These are phyloP conservation scores for Penicillium bovifimosum DNA, from an alignment of 495 filamentous ascomycete genomes.

Conservation along the genomic window DNA sequence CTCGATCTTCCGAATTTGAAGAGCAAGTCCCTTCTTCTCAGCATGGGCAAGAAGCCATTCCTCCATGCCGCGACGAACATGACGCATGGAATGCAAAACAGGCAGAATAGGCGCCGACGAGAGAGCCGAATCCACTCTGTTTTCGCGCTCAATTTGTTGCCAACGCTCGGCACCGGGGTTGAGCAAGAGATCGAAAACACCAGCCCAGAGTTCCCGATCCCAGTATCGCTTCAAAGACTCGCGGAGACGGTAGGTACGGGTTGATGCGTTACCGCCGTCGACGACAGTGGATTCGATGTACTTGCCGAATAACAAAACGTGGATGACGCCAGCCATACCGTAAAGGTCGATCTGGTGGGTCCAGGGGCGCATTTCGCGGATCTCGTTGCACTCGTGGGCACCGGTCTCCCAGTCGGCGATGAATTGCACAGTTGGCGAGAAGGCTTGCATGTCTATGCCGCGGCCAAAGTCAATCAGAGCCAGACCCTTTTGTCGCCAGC, in stretches of 20 bases:
- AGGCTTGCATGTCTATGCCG: conserved; percentile 86
- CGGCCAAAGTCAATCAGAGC: conserved; percentile 92
- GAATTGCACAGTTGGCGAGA: conserved; percentile 73
- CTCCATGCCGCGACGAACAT: conserved; percentile 75
- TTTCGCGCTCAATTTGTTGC: conserved; percentile 54
- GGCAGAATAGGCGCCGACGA: conserved; percentile 47
- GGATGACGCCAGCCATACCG: conserved; percentile 79
- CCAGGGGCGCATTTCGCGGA: conserved; percentile 88
- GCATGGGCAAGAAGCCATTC: conserved; percentile 71
- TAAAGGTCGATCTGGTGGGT: conserved; percentile 95
- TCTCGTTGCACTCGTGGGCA: conserved; percentile 84
- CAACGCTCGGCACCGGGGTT: conserved; percentile 59
- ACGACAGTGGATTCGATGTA: conserved; percentile 78
- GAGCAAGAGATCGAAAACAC: conserved; percentile 78
- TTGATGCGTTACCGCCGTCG: conserved; percentile 21
- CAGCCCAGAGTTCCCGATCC: conserved; percentile 85
- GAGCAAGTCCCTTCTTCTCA: conserved; percentile 66
- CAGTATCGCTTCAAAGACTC: conserved; percentile 87
- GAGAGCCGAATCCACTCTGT: conserved; percentile 23
- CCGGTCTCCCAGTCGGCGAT: conserved; percentile 89
- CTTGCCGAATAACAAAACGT: conserved; percentile 83
- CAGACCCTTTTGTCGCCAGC: conserved; percentile 78
- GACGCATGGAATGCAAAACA: conserved; percentile 58
- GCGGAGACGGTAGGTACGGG: conserved; percentile 59
- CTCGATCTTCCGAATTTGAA: conserved; percentile 59